A percentile compares a stretch with the other conserved stretches of the same genome.
These are phyloP conservation scores for Lactarius indigo DNA, from an alignment of 768 basidiomycete genomes.

Conservation along the genomic window DNA sequence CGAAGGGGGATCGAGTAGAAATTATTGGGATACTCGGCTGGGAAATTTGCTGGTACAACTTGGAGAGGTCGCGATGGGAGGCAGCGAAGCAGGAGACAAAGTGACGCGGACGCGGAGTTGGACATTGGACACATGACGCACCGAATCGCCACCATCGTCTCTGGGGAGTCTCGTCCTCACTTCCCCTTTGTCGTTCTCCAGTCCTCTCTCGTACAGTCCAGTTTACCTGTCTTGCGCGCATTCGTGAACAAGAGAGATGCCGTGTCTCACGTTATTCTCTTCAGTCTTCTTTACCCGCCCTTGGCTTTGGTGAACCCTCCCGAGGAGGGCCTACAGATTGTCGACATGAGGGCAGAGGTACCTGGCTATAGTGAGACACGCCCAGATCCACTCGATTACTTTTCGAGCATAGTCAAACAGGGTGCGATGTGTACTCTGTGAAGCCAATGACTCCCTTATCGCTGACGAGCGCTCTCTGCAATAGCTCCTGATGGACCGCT, in stretches of 20 bases:
- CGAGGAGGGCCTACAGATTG: slow-evolving; percentile 35
- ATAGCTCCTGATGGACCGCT: slow-evolving; percentile 47
- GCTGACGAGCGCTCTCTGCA: background rate
- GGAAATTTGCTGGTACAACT: slow-evolving; percentile 44
- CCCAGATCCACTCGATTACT: slow-evolving; percentile 34
- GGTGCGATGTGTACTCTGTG: slow-evolving; percentile 30
- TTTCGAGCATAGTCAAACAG: slow-evolving; percentile 40
- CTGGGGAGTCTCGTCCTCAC: slow-evolving; percentile 29
- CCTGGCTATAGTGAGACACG: slow-evolving; percentile 49
- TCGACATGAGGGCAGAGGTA: slow-evolving; percentile 50
- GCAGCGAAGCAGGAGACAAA: background rate
- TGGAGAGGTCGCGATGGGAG: slow-evolving; percentile 49
- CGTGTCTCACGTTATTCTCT: slow-evolving; percentile 40
- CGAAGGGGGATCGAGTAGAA: slow-evolving; percentile 39
- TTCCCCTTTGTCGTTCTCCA: slow-evolving; percentile 54
- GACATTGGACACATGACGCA: slow-evolving; percentile 28
- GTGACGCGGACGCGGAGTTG: background rate
- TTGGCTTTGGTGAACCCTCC: slow-evolving; percentile 37
- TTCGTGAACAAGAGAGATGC: slow-evolving; percentile 27
- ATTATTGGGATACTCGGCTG: slow-evolving; percentile 56
- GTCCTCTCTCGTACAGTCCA: slow-evolving; percentile 56
- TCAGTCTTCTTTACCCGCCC: slow-evolving; percentile 57
- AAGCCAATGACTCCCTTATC: background rate
- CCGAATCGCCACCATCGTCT: slow-evolving; percentile 31
- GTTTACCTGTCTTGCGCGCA: slow-evolving; percentile 51